Evolutionary conservation across 225 moss, liverwort and hornwort genomes (phyloP).

Genomic region (Anthoceros angustus): DNA sequence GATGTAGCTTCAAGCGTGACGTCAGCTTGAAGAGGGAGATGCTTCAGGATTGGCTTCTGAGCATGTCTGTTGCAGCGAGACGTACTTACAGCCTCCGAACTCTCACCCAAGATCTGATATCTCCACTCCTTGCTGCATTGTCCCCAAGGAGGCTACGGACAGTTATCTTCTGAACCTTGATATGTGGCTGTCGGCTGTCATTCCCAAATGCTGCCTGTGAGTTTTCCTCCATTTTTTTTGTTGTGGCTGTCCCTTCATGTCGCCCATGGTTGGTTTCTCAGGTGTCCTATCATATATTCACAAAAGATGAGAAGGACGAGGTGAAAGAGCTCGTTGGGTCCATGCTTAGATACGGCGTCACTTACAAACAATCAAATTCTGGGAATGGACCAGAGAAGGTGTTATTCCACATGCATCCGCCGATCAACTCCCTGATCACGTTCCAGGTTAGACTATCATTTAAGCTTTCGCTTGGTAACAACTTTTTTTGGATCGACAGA

Average conservation of each 20-base stretch:
- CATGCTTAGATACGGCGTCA: neutral
- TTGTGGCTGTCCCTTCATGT: neutral
- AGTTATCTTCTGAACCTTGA: neutral
- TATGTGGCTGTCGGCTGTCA: neutral
- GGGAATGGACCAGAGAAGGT: neutral
- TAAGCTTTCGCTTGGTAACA: too few species aligned
- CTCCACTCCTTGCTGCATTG: neutral
- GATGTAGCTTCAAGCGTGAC: neutral
- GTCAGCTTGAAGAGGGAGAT: neutral
- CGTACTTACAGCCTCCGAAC: neutral
- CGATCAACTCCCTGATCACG: neutral
- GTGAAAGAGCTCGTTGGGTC: neutral
- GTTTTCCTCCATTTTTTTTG: neutral
- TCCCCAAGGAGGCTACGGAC: neutral
- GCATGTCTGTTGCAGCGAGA: conserved; percentile 2
- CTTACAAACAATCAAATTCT: neutral
- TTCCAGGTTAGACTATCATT: neutral
- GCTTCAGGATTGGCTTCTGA: neutral
- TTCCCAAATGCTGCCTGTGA: too few species aligned
- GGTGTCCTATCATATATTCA: neutral
- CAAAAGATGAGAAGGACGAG: neutral
- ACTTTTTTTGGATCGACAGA: neutral
- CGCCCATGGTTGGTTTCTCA: neutral
- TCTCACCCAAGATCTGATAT: neutral
- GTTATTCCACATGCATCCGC: neutral